A percentile compares a stretch with the other conserved stretches of the same genome.
Evolutionary conservation across 352 stramenopile genomes (phyloP).

Genomic region (Pythium utonaiense): DNA sequence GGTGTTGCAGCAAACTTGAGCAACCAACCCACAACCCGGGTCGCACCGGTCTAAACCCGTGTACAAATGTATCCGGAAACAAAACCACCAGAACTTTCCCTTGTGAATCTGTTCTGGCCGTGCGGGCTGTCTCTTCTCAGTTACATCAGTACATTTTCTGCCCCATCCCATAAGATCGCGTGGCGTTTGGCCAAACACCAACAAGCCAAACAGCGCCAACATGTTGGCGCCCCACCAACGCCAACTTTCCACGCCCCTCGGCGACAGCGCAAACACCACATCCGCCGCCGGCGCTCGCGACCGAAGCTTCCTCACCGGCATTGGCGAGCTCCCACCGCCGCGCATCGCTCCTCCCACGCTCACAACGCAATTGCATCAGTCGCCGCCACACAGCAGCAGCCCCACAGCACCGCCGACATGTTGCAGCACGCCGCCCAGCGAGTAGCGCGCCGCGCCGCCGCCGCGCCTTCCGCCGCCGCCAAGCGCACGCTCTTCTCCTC

Average conservation of each 20-base stretch:
- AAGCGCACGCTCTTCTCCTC: background rate
- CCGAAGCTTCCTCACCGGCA: background rate
- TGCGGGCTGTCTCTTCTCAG: background rate
- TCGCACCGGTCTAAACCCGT: background rate
- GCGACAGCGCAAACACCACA: slow-evolving; percentile 13
- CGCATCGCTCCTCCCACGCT: background rate
- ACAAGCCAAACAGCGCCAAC: slow-evolving; percentile 5
- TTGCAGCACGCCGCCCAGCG: slow-evolving; percentile 16
- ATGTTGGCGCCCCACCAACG: background rate
- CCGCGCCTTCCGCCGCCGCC: background rate
- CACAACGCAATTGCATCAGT: slow-evolving; percentile 4
- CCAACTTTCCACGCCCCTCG: slow-evolving; percentile 9
- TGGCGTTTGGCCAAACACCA: slow-evolving; percentile 29
- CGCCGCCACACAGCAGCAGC: no score
- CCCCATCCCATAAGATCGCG: slow-evolving; percentile 19
- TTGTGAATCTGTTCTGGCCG: slow-evolving; percentile 5
- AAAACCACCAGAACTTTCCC: slow-evolving; percentile 19
- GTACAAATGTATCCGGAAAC: background rate
- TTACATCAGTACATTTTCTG: slow-evolving; percentile 12
- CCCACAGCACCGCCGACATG: background rate
- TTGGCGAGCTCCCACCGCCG: background rate
- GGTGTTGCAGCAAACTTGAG: background rate
- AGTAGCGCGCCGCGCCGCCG: slow-evolving; percentile 5
- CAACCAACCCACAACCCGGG: background rate
- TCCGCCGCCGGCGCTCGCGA: no score